Evolutionary conservation across 2,329 filamentous ascomycete species (phyloP), one percentile per base, ranked within the genome.

Genomic region (Fusarium domesticum): DNA sequence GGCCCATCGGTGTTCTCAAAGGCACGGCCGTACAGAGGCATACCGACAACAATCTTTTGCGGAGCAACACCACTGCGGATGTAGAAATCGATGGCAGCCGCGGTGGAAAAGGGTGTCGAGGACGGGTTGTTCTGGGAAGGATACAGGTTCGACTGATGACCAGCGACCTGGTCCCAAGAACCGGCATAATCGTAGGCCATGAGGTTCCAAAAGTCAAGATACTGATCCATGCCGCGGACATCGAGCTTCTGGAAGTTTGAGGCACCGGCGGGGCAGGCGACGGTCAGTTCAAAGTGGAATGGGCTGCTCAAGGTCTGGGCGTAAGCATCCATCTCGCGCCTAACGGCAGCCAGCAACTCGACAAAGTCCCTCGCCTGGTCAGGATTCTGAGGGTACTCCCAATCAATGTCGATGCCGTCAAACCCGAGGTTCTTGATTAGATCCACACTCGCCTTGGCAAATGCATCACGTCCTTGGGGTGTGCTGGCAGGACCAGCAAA

Each of bases 131-230:
- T 59, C 2, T 55, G 54, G 18, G 77, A 84, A 1, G 76, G 75
- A 59, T 78, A 86, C 30, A 96, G 64, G 64, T 96, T 96, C 5
- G 91, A 81, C 64, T 90, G 84, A 69, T 97, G 90, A 5, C 85
- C 89, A 1, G 87, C 74, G 2, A 59, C 50, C 3, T 69, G 57
- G 59, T 91, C 87, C 89, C 90, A 96, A 3, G 82, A 85, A 1
- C 92, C 92, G 6, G 89, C 83, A 64, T 79, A 95, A 68, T 95
- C 89, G 67, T 95, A 95, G 2, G 87, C 86, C 89, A 95, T 95
- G 33, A 90, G 67, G 64, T 87, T 87, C 84, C 84, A 87, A 64
- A 87, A 87, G 66, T 87, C 84, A 1, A 88, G 73, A 44, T 80
- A 76, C 11, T 60, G 65, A 60, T 87, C 81, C 84, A 87, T 87